phyloP scores from a whole-genome alignment of 345 rosid genomes.

The Camelina neglecta region DNA sequence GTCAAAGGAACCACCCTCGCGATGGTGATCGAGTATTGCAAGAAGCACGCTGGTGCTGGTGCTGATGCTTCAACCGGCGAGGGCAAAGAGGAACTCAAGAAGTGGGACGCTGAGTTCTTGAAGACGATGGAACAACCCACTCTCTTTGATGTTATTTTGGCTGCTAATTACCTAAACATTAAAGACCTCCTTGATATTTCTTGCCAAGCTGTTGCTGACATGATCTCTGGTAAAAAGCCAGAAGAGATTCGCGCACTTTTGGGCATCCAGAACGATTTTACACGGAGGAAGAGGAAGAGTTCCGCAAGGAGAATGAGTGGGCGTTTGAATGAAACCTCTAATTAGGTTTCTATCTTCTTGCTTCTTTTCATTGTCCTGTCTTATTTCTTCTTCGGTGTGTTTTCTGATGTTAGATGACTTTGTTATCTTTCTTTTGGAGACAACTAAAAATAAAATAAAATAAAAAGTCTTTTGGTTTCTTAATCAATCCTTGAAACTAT shows the following conservation, averaged over 20 bases:
- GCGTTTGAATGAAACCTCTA: conserved; percentile 52
- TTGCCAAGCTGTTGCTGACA: conserved; percentile 64
- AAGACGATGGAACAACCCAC: conserved; percentile 51
- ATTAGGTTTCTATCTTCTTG: neutral
- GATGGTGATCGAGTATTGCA: conserved; percentile 68
- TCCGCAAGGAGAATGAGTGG: conserved; percentile 64
- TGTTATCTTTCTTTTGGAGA: neutral
- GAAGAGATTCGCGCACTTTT: conserved; percentile 62
- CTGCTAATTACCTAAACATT: conserved; percentile 63
- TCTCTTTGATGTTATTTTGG: conserved; percentile 58
- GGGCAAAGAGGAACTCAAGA: conserved; percentile 48
- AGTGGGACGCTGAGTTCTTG: conserved; percentile 68
- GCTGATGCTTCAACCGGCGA: conserved; percentile 39
- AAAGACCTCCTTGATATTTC: conserved; percentile 56
- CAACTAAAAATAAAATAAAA: too few species aligned
- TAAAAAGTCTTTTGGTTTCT: neutral
- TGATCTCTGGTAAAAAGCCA: conserved; percentile 55
- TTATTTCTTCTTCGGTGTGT: neutral
- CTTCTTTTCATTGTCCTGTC: neutral
- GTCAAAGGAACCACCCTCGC: conserved; percentile 59
- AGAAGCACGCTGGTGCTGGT: conserved; percentile 59
- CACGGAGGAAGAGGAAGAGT: conserved; percentile 63
- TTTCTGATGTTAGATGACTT: neutral
- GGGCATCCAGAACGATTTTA: conserved; percentile 60
- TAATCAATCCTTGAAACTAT: neutral